Percentiles rank a stretch among this genome's conserved stretches.
phyloP scores from a whole-genome alignment of 2,329 filamentous ascomycete species.

The Penicillium hordei region DNA sequence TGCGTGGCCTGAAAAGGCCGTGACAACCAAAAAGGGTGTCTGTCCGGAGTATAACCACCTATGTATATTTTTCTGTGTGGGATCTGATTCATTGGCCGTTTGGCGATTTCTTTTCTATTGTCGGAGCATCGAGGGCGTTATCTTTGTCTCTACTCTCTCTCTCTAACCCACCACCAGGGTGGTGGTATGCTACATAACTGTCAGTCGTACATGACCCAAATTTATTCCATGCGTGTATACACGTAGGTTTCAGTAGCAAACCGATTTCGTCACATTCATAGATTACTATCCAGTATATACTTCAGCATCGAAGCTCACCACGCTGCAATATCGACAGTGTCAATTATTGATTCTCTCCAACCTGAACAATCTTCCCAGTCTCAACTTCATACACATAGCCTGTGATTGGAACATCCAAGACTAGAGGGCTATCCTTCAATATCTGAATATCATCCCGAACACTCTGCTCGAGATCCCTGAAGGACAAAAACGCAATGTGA shows the following conservation, averaged over 20 bases:
- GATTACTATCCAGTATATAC: neutral
- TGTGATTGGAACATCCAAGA: slow-evolving; percentile 63
- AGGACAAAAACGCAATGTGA: slow-evolving; percentile 64
- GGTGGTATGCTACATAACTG: neutral
- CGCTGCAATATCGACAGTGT: neutral
- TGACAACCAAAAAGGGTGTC: slow-evolving; percentile 12
- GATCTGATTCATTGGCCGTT: slow-evolving; percentile 9
- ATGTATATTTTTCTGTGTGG: slow-evolving; percentile 10
- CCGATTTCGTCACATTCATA: neutral
- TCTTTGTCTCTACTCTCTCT: slow-evolving; percentile 7
- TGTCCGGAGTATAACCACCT: slow-evolving; percentile 10
- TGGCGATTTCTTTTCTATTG: slow-evolving; percentile 10
- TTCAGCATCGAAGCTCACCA: neutral
- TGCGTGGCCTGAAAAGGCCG: slow-evolving; percentile 20
- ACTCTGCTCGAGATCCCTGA: slow-evolving; percentile 58
- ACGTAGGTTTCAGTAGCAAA: neutral
- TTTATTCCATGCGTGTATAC: neutral
- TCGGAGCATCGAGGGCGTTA: slow-evolving; percentile 20
- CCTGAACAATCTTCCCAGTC: slow-evolving; percentile 61
- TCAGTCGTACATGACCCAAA: neutral
- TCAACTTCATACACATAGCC: slow-evolving; percentile 80
- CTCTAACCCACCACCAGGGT: neutral
- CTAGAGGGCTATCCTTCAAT: slow-evolving; percentile 58
- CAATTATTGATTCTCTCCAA: slow-evolving; percentile 31
- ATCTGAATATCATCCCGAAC: slow-evolving; percentile 66